Percentiles rank a stretch among this genome's conserved stretches.
phyloP scores from a whole-genome alignment of 2,329 filamentous ascomycete species.

The Boeremia lycopersici region DNA sequence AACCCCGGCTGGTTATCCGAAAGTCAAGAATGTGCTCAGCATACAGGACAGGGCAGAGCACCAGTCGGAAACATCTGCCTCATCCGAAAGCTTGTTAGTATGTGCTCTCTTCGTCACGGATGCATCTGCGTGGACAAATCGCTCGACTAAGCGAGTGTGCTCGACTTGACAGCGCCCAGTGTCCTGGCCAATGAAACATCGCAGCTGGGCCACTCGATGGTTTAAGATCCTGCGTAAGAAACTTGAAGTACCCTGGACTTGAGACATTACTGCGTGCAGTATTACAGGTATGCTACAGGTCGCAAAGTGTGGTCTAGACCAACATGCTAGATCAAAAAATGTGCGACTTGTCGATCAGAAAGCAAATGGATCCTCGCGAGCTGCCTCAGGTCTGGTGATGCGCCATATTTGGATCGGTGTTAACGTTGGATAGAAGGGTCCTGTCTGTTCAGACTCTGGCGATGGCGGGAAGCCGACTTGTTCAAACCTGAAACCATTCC shows the following conservation, averaged over 20 bases:
- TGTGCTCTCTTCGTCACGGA: slow-evolving; percentile 20
- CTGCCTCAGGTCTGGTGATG: slow-evolving; percentile 41
- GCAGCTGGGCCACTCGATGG: slow-evolving; percentile 23
- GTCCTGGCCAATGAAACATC: slow-evolving; percentile 15
- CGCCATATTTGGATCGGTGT: slow-evolving; percentile 65
- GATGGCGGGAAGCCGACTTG: slow-evolving; percentile 40
- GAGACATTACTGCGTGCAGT: slow-evolving; percentile 27
- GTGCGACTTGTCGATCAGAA: slow-evolving; percentile 25
- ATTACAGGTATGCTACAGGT: slow-evolving; percentile 21
- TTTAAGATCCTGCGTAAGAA: slow-evolving; percentile 19
- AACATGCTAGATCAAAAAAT: slow-evolving; percentile 22
- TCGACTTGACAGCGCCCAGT: slow-evolving; percentile 1
- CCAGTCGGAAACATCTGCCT: slow-evolving; percentile 24
- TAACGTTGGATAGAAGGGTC: slow-evolving; percentile 68
- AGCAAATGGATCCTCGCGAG: slow-evolving; percentile 30
- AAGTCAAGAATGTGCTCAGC: slow-evolving; percentile 24
- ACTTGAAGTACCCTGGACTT: slow-evolving; percentile 15
- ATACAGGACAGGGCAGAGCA: slow-evolving; percentile 15
- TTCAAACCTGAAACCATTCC: slow-evolving; percentile 45
- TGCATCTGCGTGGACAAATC: slow-evolving; percentile 17
- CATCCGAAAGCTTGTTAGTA: slow-evolving; percentile 7
- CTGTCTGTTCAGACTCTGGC: slow-evolving; percentile 55
- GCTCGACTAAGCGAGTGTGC: slow-evolving; percentile 3
- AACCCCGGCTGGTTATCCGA: slow-evolving; percentile 20
- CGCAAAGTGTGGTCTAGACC: slow-evolving; percentile 23